Base-by-base conservation (phyloP, 2,329 filamentous ascomycete genomes). In the Penicillium hesseltinei region DNA sequence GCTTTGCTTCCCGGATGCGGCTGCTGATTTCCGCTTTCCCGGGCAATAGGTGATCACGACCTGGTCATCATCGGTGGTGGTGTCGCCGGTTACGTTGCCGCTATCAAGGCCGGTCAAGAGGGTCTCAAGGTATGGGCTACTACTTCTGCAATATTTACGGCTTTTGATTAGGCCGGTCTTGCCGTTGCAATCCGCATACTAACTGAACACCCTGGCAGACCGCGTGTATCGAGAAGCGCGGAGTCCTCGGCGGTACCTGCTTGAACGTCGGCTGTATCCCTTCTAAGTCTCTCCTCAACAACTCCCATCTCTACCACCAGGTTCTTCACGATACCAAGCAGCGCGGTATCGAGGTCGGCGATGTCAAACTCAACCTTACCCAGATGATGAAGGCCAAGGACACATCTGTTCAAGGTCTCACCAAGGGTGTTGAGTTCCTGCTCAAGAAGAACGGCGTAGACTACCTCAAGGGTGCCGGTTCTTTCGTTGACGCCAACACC, bases 331-430 rank as follows among this genome's bases (percentile, higher is more conserved):
- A 99, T 82, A 93, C 92, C 66, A 96, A 97, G 82, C 87, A 90
- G 79, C 91, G 94, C 76, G 94, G 94, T 75, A 99, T 99, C 76
- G 93, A 97, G 74, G 94, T 99, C 69, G 88, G 90, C 73, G 91
- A 96, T 80, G 93, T 99, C 73, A 95, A 96, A 79, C 88, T 99
- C 74, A 97, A 99, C 83, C 84, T 99, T 45, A 79, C 82, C 71
- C 88, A 94, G 77, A 92, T 99, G 86, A 97, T 99, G 92, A 96
- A 97, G 82, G 92, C 94, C 59, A 99, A 99, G 82, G 93, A 99
- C 51, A 89, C 87, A 36, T 95, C 94, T 51, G 94, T 99, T 62
- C 78, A 81, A 40, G 87, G 92, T 49, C 81, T 99, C 66, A 99
- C 94, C 66, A 97, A 97, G 83, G 94, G 94, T 76, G 90, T 99